phyloP scores from a whole-genome alignment of 345 rosid genomes.

The Pugionium dolabratum region DNA sequence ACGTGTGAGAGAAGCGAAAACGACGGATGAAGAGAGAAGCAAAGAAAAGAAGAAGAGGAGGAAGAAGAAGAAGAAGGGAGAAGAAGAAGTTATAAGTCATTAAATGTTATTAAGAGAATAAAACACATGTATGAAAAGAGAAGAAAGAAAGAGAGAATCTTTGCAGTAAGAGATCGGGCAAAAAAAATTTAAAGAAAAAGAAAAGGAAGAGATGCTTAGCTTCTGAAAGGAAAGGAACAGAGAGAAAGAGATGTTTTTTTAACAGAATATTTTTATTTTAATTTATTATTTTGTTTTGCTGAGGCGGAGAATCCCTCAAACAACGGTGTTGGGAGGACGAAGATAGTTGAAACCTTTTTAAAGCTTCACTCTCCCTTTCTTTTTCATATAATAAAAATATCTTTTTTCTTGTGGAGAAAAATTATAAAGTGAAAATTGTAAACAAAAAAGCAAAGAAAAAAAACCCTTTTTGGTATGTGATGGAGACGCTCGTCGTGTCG shows the following conservation, averaged over 20 bases:
- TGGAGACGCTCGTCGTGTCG: constrained; percentile 29
- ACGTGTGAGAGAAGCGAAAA: constrained; percentile 44
- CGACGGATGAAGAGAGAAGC: constrained; percentile 43
- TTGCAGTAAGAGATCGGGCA: constrained; percentile 43
- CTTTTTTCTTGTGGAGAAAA: constrained; percentile 16
- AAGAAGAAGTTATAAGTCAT: constrained; percentile 36
- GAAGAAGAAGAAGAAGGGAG: constrained; percentile 21
- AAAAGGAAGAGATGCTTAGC: constrained; percentile 72
- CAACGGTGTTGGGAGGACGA: constrained; percentile 41
- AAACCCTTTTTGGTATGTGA: constrained; percentile 30
- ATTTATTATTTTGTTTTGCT: constrained; percentile 40
- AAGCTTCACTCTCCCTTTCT: constrained; percentile 26
- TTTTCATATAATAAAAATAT: constrained; percentile 2
- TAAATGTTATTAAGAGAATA: background rate
- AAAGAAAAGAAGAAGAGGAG: constrained; percentile 23
- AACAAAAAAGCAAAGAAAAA: too few relatives aligned
- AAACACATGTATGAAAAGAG: constrained; percentile 35
- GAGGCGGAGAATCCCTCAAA: constrained; percentile 48
- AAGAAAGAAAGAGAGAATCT: constrained; percentile 49
- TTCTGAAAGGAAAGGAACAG: constrained; percentile 64
- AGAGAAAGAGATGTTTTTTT: constrained; percentile 38
- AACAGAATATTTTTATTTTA: constrained; percentile 28
- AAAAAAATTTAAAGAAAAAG: constrained; percentile 40
- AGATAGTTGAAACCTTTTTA: constrained; percentile 33
- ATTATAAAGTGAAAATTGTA: too few relatives aligned